A percentile compares a stretch with the other conserved stretches of the same genome.
Conservation (phyloP, 257 asterid species). For the Pogostemon cablin region DNA sequence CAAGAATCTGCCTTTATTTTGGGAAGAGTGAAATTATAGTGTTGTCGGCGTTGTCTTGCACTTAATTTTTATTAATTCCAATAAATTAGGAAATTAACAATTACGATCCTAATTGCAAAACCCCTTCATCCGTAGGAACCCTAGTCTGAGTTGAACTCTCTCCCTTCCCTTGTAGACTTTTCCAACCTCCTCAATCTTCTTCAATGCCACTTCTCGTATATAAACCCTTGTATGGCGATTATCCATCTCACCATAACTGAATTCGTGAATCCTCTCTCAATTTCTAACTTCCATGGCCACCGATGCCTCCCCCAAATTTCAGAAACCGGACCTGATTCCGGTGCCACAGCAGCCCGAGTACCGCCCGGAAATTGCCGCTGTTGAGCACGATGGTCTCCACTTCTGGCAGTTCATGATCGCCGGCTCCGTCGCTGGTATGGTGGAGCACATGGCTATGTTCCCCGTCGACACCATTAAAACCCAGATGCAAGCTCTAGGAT, state of each 20-base stretch:
- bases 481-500: slow-evolving; percentile 90
- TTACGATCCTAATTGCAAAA: background rate
- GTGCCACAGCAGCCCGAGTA: slow-evolving; percentile 57
- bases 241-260: background rate
- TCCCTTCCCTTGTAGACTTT: slow-evolving; percentile 1
- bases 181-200: background rate
- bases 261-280: slow-evolving; percentile 25
- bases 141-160: slow-evolving; percentile 29
- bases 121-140: slow-evolving; percentile 30
- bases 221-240: slow-evolving; percentile 33
- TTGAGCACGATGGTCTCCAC: slow-evolving; percentile 81
- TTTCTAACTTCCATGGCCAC: slow-evolving; percentile 60
- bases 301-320: slow-evolving; percentile 72
- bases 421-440: slow-evolving; percentile 90
- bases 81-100: too few species aligned
- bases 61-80: too few species aligned
- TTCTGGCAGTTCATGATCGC: slow-evolving; percentile 94
- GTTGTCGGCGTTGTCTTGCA: too few species aligned
- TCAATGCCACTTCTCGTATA: background rate
- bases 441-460: slow-evolving; percentile 98
- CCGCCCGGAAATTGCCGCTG: slow-evolving; percentile 42
- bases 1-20: too few species aligned
- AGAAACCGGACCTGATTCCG: slow-evolving; percentile 63
- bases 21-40: too few species aligned
- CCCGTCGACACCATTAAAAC: slow-evolving; percentile 93